phyloP scores from a whole-genome alignment of 257 asterid species.

The Solanum pimpinellifolium region DNA sequence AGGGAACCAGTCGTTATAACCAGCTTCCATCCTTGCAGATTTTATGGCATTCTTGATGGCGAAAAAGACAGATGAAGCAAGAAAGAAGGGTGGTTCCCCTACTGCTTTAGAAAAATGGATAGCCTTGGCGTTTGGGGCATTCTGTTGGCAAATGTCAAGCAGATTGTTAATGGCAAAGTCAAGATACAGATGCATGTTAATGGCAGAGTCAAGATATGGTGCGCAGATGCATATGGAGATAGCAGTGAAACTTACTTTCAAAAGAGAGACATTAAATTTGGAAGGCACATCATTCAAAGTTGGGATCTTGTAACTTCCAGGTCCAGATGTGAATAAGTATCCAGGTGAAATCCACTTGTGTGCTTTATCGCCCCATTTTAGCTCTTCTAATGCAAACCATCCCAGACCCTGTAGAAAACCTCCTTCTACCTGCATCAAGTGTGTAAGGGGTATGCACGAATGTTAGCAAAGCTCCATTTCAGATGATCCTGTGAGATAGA shows the following conservation, averaged over 20 bases:
- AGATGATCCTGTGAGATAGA: background rate
- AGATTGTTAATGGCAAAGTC: background rate
- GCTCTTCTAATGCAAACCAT: conserved; percentile 91
- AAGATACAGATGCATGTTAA: background rate
- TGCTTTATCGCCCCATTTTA: conserved; percentile 90
- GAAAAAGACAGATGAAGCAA: conserved; percentile 67
- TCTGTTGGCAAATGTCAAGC: conserved; percentile 29
- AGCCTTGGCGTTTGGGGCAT: conserved; percentile 67
- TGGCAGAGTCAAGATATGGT: background rate
- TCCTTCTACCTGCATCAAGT: conserved; percentile 66
- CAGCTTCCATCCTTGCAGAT: conserved; percentile 72
- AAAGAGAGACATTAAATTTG: conserved; percentile 62
- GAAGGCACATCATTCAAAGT: conserved; percentile 74
- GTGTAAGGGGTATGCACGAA: background rate
- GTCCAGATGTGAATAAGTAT: conserved; percentile 67
- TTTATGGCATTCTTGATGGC: conserved; percentile 79
- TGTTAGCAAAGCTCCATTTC: background rate
- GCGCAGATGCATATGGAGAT: background rate
- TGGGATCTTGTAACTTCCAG: conserved; percentile 89
- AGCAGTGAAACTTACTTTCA: conserved; percentile 47
- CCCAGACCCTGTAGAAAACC: conserved; percentile 93
- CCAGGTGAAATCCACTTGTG: conserved; percentile 90
- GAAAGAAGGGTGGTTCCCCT: conserved; percentile 96
- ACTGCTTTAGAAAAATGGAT: conserved; percentile 96
- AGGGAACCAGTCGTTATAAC: conserved; percentile 61